A percentile compares a stretch with the other conserved stretches of the same genome.
phyloP scores from a whole-genome alignment of 2,329 filamentous ascomycete species.

The Cytospora piceae region DNA sequence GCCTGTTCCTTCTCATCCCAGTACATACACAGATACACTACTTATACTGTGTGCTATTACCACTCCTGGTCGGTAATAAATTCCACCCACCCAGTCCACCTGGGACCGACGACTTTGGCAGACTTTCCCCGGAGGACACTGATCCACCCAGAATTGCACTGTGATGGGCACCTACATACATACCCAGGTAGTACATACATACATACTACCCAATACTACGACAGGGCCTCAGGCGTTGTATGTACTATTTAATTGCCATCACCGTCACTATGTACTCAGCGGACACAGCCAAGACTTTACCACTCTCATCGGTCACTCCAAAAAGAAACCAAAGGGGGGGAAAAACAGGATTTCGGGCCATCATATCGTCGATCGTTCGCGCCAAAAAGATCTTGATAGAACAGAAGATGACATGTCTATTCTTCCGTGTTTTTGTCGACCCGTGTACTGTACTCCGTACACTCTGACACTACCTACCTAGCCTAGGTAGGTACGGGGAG shows the following conservation, averaged over 20 bases:
- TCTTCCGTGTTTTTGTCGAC: not conserved
- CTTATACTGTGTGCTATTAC: not conserved
- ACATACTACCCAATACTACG: not conserved
- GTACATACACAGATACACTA: not conserved
- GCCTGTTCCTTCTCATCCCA: constrained; percentile 8
- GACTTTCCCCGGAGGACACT: not conserved
- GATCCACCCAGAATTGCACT: not conserved
- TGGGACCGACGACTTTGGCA: not conserved
- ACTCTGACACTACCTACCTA: not conserved
- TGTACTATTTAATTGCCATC: not conserved
- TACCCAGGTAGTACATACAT: not conserved
- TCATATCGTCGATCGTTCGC: not conserved
- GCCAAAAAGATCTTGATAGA: not conserved
- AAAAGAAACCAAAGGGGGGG: not conserved
- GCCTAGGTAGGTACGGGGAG: not conserved
- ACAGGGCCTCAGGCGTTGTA: not conserved
- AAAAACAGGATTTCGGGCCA: not conserved
- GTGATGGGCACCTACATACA: not conserved
- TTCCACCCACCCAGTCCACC: no score
- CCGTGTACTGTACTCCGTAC: not conserved
- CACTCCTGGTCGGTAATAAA: not conserved
- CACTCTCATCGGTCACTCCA: no score
- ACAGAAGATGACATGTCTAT: not conserved
- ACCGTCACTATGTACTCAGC: no score
- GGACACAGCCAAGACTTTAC: not conserved